Evolutionary conservation across 2,329 filamentous ascomycete species (phyloP).

Genomic region (Verticillium dahliae): DNA sequence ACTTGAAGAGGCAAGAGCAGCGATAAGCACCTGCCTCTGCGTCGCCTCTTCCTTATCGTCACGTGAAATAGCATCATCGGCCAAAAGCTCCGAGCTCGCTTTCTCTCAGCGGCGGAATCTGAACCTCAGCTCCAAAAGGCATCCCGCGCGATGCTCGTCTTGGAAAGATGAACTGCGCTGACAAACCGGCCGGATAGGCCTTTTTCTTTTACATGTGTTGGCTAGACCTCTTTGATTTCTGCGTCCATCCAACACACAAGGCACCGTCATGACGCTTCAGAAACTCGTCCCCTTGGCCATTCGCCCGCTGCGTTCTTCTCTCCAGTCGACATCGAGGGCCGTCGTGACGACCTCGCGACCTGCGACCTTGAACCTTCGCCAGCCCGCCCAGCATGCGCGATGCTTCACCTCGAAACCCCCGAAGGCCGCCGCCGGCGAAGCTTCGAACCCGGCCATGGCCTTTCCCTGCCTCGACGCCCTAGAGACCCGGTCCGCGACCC

Average conservation of each 20-base stretch:
- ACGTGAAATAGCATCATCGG: conserved; percentile 11
- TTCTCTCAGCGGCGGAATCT: background rate
- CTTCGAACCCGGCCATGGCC: conserved; percentile 77
- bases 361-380: conserved; percentile 4
- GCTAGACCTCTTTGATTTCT: background rate
- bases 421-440: conserved; percentile 18
- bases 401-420: conserved; percentile 9
- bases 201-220: background rate
- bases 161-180: conserved; percentile 5
- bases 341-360: background rate
- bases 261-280: conserved; percentile 12
- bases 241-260: background rate
- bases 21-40: background rate
- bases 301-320: background rate
- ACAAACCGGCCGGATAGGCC: conserved; percentile 4
- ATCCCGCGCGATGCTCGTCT: background rate
- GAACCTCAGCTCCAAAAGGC: background rate
- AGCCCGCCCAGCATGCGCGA: conserved; percentile 1
- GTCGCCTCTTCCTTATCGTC: background rate
- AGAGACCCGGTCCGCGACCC: conserved; percentile 68
- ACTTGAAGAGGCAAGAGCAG: background rate
- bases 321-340: background rate
- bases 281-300: background rate
- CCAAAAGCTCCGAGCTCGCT: background rate
- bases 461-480: conserved; percentile 87